Conservation (phyloP, 495 filamentous ascomycete species). For the Talaromyces proteolyticus region DNA sequence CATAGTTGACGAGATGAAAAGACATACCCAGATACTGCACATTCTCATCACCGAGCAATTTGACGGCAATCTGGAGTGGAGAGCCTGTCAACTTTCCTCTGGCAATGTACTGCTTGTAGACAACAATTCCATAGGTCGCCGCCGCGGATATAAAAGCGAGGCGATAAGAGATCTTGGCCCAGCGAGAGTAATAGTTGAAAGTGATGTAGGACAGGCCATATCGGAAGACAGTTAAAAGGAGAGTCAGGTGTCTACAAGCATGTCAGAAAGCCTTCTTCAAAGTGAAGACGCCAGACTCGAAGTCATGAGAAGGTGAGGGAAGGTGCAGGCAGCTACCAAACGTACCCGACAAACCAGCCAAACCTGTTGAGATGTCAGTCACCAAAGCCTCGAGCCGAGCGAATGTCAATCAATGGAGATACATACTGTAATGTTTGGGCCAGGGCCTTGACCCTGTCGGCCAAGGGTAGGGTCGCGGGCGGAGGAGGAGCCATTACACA, state of each 20-base stretch:
- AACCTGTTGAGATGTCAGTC: slow-evolving; percentile 44
- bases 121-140: slow-evolving; percentile 93
- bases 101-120: slow-evolving; percentile 95
- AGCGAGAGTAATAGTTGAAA: slow-evolving; percentile 69
- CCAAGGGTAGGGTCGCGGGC: slow-evolving; percentile 60
- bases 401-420: slow-evolving; percentile 16
- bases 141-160: slow-evolving; percentile 83
- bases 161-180: slow-evolving; percentile 80
- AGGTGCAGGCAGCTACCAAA: slow-evolving; percentile 16
- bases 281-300: too few species aligned
- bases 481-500: slow-evolving; percentile 73
- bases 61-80: slow-evolving; percentile 52
- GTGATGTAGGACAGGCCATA: slow-evolving; percentile 78
- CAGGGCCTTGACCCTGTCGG: slow-evolving; percentile 66
- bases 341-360: slow-evolving; percentile 89
- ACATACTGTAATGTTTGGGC: slow-evolving; percentile 86
- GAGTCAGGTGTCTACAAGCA: slow-evolving; percentile 62
- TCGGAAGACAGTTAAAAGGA: slow-evolving; percentile 75
- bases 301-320: too few species aligned
- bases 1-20: too few species aligned
- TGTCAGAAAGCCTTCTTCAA: background rate
- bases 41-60: slow-evolving; percentile 82
- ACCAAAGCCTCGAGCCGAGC: slow-evolving; percentile 24
- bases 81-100: slow-evolving; percentile 59
- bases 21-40: slow-evolving; percentile 91